Conservation (phyloP, 768 basidiomycete species). For the Tulasnella calospora region DNA sequence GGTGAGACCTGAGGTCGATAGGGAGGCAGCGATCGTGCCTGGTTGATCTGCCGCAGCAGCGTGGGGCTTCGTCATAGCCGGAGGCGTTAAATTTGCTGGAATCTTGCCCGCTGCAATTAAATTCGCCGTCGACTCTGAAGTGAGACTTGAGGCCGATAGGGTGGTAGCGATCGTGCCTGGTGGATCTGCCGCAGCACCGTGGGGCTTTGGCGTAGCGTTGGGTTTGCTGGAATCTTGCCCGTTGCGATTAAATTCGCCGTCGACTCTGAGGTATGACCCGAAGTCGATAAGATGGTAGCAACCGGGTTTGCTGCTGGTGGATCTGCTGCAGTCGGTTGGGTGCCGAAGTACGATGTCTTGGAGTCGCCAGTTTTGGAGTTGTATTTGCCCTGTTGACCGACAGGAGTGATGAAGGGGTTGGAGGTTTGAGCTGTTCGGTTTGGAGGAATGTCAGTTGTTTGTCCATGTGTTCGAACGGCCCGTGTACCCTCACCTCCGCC, state of each 20-base stretch:
- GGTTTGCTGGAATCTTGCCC: no score
- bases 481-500: neutral
- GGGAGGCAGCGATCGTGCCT: neutral
- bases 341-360: neutral
- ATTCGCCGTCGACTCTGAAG: neutral
- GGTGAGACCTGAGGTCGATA: neutral
- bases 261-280: neutral
- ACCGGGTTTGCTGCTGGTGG: no score
- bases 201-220: neutral
- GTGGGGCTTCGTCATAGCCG: neutral
- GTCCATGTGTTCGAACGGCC: neutral
- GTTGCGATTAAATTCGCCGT: no score
- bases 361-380: neutral
- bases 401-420: neutral
- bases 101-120: neutral
- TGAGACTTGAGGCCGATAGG: neutral
- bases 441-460: neutral
- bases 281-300: neutral
- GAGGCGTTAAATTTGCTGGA: neutral
- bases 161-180: neutral
- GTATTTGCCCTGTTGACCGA: neutral
- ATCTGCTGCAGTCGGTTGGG: neutral
- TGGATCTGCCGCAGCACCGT: no score
- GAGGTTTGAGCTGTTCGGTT: no score
- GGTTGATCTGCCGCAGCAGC: no score